Base-by-base conservation (phyloP, 2,329 filamentous ascomycete genomes). In the Coniochaeta sp. region DNA sequence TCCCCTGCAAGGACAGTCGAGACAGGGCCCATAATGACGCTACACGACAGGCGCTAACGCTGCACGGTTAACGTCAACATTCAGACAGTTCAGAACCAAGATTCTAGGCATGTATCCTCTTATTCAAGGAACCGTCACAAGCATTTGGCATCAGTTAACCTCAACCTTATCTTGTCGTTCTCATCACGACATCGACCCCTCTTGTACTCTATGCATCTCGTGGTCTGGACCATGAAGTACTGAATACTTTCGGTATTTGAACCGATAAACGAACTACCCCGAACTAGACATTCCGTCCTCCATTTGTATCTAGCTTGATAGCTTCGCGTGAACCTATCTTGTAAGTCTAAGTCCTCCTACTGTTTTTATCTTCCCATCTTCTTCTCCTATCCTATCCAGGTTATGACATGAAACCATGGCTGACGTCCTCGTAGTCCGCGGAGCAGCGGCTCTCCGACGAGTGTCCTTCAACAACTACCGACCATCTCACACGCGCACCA, bases 401-500 rank as follows among this genome's bases (percentile, higher is more conserved):
- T 14, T 18, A 14, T 14, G 38, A 5, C 5, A 33, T 5, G 9
- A n/a, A n/a, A n/a, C n/a, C n/a, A 42, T 42, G 38, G 38, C 38
- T 42, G 38, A 42, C 20, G 38, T 42, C n/a, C 38, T 42, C 14
- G 38, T 42, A 42, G 38, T 42, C 13, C 38, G 38, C 22, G 38
- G 38, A 42, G 38, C 38, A 7, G 18, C 20, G 12, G 38, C 38
- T 48, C 45, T 49, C 4, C 47, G 28, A 26, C 18, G 28, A 49
- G 28, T 35, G 16, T 49, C 47, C 28, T 35, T 49, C 22, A 24
- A 49, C 28, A 6, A 49, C 27, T 35, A 33, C 47, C 47, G 20
- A 6, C 38, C 28, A 5, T 63, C 64, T 47, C 66, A 67, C 48
- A 61, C 59, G 46, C 66, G 60, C 45, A 69, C 67, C 13, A 62